These are phyloP conservation scores for Scheffersomyces quercinus DNA, from an alignment of 1,139 yeast species.

Conservation along the genomic window DNA sequence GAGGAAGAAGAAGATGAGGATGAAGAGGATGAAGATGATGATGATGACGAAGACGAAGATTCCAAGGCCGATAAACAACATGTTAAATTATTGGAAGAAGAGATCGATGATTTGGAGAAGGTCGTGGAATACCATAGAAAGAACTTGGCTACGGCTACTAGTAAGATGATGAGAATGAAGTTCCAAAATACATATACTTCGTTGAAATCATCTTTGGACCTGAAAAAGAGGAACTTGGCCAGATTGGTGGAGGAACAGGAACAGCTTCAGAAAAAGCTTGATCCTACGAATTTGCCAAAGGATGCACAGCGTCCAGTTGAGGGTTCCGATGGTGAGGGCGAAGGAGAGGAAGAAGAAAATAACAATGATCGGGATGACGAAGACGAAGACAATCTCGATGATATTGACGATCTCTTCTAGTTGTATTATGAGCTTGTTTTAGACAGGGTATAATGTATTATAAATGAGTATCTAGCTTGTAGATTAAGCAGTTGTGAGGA, in stretches of 20 bases:
- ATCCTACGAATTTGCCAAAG: slow-evolving; percentile 14
- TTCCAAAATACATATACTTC: slow-evolving; percentile 80
- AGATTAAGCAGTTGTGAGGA: too few species aligned
- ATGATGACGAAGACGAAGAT: slow-evolving; percentile 32
- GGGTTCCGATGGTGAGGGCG: slow-evolving; percentile 10
- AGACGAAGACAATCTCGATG: slow-evolving; percentile 9
- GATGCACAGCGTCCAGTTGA: slow-evolving; percentile 3
- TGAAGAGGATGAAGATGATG: slow-evolving; percentile 29
- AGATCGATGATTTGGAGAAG: slow-evolving; percentile 76
- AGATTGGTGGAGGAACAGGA: slow-evolving; percentile 32
- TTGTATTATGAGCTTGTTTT: too few species aligned
- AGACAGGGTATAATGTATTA: too few species aligned
- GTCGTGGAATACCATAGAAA: slow-evolving; percentile 76
- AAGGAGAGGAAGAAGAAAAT: slow-evolving; percentile 19
- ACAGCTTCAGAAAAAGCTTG: slow-evolving; percentile 18
- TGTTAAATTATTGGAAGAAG: slow-evolving; percentile 78
- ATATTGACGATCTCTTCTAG: slow-evolving; percentile 13
- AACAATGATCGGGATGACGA: slow-evolving; percentile 10
- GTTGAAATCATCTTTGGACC: slow-evolving; percentile 78
- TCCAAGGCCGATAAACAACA: slow-evolving; percentile 55
- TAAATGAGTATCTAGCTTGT: too few species aligned
- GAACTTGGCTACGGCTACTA: slow-evolving; percentile 76
- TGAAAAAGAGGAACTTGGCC: slow-evolving; percentile 70
- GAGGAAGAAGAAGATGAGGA: slow-evolving; percentile 30
- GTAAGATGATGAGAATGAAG: slow-evolving; percentile 86